These are phyloP conservation scores for Mentha longifolia DNA, from an alignment of 257 asterid species.

Conservation along the genomic window DNA sequence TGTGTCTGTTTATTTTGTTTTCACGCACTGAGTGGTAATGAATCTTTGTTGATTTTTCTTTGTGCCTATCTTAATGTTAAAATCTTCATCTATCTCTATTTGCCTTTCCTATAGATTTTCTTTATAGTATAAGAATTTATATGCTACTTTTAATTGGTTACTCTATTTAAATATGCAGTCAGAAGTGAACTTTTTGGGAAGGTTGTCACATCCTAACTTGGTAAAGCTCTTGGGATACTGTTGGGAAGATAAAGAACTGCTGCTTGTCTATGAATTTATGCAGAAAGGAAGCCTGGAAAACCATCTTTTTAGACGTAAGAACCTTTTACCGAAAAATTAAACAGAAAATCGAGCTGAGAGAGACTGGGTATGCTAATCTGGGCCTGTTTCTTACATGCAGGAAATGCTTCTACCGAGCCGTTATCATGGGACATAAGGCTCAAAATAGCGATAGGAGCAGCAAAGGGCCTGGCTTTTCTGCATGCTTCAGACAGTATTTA, in stretches of 20 bases:
- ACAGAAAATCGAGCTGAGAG: neutral
- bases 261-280: slow-evolving; percentile 65
- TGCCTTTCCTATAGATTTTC: neutral
- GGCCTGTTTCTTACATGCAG: slow-evolving; percentile 37
- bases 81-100: neutral
- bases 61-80: neutral
- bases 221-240: slow-evolving; percentile 70
- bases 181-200: slow-evolving; percentile 64
- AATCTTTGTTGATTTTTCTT: neutral
- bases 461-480: slow-evolving; percentile 56
- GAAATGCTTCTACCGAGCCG: slow-evolving; percentile 38
- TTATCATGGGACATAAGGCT: slow-evolving; percentile 61
- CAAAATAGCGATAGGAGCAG: slow-evolving; percentile 63
- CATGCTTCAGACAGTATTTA: slow-evolving; percentile 56
- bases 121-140: slow-evolving; percentile 3
- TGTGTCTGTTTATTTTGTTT: neutral
- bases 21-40: neutral
- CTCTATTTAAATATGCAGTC: slow-evolving; percentile 48
- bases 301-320: slow-evolving; percentile 65
- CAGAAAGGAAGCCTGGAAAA: slow-evolving; percentile 65
- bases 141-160: slow-evolving; percentile 8
- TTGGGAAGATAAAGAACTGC: slow-evolving; percentile 56
- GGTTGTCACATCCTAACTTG: slow-evolving; percentile 61
- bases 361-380: slow-evolving; percentile 9
- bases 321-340: slow-evolving; percentile 12